Percentiles rank a stretch among this genome's conserved stretches.
phyloP scores from a whole-genome alignment of 768 basidiomycete genomes.

The Jaapia argillacea region DNA sequence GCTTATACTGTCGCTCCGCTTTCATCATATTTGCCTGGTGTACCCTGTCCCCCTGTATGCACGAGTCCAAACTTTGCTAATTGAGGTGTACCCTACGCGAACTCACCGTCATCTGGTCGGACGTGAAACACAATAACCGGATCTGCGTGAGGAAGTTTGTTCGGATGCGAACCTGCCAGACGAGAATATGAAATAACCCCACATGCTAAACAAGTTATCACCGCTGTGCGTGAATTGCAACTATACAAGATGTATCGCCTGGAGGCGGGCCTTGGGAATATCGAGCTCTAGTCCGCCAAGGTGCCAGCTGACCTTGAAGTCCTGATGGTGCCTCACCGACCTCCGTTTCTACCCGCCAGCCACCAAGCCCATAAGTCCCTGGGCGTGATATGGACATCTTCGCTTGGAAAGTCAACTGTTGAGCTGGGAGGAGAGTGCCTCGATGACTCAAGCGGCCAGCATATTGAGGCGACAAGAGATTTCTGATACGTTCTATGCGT shows the following conservation, averaged over 20 bases:
- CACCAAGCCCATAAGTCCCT: constrained; percentile 52
- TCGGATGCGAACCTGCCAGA: too few species aligned
- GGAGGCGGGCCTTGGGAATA: constrained; percentile 28
- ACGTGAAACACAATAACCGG: too few species aligned
- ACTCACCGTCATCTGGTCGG: too few species aligned
- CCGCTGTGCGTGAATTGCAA: constrained; percentile 14
- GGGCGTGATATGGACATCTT: constrained; percentile 53
- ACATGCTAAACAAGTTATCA: not conserved
- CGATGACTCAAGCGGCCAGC: constrained; percentile 59
- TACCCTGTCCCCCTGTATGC: too few species aligned
- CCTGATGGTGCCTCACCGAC: constrained; percentile 39
- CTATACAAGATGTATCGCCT: constrained; percentile 21
- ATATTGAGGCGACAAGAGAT: constrained; percentile 43
- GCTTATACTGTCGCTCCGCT: too few species aligned
- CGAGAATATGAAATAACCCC: too few species aligned
- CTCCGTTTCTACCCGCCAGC: constrained; percentile 62
- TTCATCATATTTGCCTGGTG: too few species aligned
- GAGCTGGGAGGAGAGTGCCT: constrained; percentile 43
- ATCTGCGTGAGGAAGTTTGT: too few species aligned
- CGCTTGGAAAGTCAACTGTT: constrained; percentile 31
- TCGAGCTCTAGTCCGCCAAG: constrained; percentile 24
- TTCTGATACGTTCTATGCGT: too few species aligned
- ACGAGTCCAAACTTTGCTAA: too few species aligned
- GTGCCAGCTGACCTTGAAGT: constrained; percentile 22
- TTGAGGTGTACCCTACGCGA: too few species aligned